Evolutionary conservation across 2,329 filamentous ascomycete species (phyloP).

Genomic region (Colletotrichum chrysophilum): DNA sequence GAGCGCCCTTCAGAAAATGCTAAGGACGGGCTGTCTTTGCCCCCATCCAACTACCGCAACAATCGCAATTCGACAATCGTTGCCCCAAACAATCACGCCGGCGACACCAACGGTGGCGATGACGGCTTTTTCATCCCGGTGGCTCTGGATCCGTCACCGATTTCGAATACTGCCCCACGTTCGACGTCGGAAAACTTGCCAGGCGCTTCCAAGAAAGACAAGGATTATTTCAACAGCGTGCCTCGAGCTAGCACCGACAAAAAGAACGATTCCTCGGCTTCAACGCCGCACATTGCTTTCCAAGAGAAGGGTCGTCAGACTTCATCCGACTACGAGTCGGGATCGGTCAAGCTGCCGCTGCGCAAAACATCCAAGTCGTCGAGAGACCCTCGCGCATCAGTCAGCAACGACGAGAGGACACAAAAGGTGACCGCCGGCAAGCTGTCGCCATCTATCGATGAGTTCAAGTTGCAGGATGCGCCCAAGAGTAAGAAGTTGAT

Average conservation of each 20-base stretch:
- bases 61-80: slow-evolving; percentile 76
- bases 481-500: slow-evolving; percentile 66
- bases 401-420: slow-evolving; percentile 39
- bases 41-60: slow-evolving; percentile 78
- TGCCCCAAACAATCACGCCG: slow-evolving; percentile 39
- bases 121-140: slow-evolving; percentile 79
- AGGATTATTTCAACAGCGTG: slow-evolving; percentile 62
- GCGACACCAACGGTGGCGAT: slow-evolving; percentile 50
- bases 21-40: slow-evolving; percentile 69
- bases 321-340: slow-evolving; percentile 64
- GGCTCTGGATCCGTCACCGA: slow-evolving; percentile 73
- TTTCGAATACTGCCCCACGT: slow-evolving; percentile 58
- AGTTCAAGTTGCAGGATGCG: slow-evolving; percentile 82
- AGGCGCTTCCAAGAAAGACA: slow-evolving; percentile 54
- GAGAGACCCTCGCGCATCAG: slow-evolving; percentile 23
- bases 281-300: slow-evolving; percentile 89
- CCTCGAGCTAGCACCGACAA: slow-evolving; percentile 50
- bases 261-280: slow-evolving; percentile 54
- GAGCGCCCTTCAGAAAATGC: slow-evolving; percentile 51
- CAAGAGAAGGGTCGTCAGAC: slow-evolving; percentile 79
- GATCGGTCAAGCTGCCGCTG: slow-evolving; percentile 45
- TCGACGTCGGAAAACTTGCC: slow-evolving; percentile 53
- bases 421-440: slow-evolving; percentile 39
- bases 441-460: slow-evolving; percentile 50
- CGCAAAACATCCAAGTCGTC: slow-evolving; percentile 55